phyloP scores from a whole-genome alignment of 257 asterid genomes.

The Eucommia ulmoides region DNA sequence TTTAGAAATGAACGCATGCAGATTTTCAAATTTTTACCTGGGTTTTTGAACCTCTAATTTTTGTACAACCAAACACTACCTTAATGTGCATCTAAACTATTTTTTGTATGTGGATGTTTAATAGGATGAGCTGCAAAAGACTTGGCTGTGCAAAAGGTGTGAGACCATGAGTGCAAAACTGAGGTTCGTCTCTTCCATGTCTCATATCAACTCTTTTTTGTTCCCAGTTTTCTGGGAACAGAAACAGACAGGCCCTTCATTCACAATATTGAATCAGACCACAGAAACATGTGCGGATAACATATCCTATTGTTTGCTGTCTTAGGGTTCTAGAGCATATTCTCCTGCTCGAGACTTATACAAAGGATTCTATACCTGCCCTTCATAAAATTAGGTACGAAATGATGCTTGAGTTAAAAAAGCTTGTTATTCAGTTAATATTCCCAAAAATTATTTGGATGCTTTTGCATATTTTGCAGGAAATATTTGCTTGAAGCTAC shows the following conservation, averaged over 20 bases:
- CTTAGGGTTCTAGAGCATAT: slow-evolving; percentile 82
- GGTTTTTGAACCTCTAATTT: too few relatives aligned
- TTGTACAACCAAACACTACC: too few relatives aligned
- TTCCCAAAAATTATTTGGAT: too few relatives aligned
- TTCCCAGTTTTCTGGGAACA: too few relatives aligned
- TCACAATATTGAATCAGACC: too few relatives aligned
- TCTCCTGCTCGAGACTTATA: slow-evolving; percentile 88
- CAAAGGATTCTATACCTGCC: slow-evolving; percentile 85
- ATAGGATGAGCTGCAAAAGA: slow-evolving; percentile 90
- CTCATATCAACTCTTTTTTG: not conserved
- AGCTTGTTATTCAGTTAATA: slow-evolving; percentile 3
- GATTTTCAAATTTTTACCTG: too few relatives aligned
- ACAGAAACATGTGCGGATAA: too few relatives aligned
- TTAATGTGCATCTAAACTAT: too few relatives aligned
- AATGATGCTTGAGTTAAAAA: not conserved
- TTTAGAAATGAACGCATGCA: too few relatives aligned
- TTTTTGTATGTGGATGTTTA: slow-evolving; percentile 14
- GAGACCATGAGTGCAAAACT: slow-evolving; percentile 98
- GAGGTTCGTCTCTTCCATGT: slow-evolving; percentile 36
- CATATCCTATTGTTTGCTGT: slow-evolving; percentile 9
- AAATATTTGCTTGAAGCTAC: slow-evolving; percentile 84
- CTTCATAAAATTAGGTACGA: slow-evolving; percentile 82
- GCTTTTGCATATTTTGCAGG: too few relatives aligned
- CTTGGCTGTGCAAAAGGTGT: slow-evolving; percentile 95
- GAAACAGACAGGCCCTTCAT: too few relatives aligned